phyloP scores from a whole-genome alignment of 306 rosid species.

The Inga leiocalycina region DNA sequence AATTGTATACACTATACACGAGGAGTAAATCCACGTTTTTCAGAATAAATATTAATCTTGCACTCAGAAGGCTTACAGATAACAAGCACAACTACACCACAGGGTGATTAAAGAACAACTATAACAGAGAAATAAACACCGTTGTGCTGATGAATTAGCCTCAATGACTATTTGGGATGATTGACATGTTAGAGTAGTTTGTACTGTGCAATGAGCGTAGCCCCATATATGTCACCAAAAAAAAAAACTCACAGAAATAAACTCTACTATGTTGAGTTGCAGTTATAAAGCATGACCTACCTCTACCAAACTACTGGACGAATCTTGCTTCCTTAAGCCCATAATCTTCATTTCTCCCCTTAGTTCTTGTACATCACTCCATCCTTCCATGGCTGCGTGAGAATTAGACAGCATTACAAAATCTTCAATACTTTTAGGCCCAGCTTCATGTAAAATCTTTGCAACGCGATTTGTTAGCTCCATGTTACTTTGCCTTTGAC shows the following conservation, averaged over 20 bases:
- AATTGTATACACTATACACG: too few species aligned
- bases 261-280: background rate
- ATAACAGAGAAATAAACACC: background rate
- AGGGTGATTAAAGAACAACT: background rate
- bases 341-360: background rate
- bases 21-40: background rate
- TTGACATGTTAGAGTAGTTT: too few species aligned
- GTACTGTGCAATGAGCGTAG: too few species aligned
- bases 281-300: background rate
- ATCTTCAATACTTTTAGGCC: conserved; percentile 15
- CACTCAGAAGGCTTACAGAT: background rate
- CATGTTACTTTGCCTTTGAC: conserved; percentile 25
- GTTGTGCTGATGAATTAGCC: too few species aligned
- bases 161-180: too few species aligned
- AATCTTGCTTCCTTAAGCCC: background rate
- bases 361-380: background rate
- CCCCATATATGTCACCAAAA: too few species aligned
- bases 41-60: background rate
- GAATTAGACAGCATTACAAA: conserved; percentile 4
- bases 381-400: conserved; percentile 1
- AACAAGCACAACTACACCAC: background rate
- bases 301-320: background rate
- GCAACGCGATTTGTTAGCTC: background rate
- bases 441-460: background rate
- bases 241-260: background rate